Conservation (phyloP, 306 rosid species). For the Albizia julibrissin region DNA sequence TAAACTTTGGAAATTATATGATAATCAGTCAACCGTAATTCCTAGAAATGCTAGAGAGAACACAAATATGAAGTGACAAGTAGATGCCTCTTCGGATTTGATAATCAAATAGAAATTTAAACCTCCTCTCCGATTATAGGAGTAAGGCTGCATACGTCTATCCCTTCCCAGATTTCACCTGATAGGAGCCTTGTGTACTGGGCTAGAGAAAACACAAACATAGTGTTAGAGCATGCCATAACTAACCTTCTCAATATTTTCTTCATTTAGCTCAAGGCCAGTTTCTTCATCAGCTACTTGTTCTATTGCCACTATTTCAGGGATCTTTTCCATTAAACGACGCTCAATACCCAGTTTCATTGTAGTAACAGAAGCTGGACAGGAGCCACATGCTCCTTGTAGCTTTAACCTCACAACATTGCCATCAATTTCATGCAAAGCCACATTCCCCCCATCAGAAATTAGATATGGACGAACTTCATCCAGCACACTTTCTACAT, state of each 20-base stretch:
- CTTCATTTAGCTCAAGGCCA: conserved; percentile 84
- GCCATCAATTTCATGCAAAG: conserved; percentile 88
- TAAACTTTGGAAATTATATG: background rate
- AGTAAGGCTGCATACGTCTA: too few relatives aligned
- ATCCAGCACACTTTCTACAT: conserved; percentile 77
- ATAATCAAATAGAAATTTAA: too few relatives aligned
- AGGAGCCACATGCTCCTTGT: conserved; percentile 98
- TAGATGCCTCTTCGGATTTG: too few relatives aligned
- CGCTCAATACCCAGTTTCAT: conserved; percentile 98
- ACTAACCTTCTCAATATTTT: conserved; percentile 83
- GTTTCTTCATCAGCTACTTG: conserved; percentile 81
- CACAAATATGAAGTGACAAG: too few relatives aligned
- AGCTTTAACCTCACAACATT: conserved; percentile 89
- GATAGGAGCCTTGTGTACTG: too few relatives aligned
- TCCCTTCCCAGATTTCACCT: too few relatives aligned
- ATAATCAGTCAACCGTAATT: background rate
- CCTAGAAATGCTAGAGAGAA: background rate
- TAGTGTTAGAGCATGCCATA: conserved; percentile 13
- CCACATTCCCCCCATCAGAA: conserved; percentile 91
- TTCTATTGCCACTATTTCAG: conserved; percentile 93
- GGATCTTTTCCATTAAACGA: conserved; percentile 91
- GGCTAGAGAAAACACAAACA: background rate
- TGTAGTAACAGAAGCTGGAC: conserved; percentile 89
- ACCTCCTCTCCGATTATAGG: too few relatives aligned
- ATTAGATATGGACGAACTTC: conserved; percentile 88